Evolutionary conservation across 2,329 filamentous ascomycete species (phyloP).

Genomic region (Alternaria consortialis): DNA sequence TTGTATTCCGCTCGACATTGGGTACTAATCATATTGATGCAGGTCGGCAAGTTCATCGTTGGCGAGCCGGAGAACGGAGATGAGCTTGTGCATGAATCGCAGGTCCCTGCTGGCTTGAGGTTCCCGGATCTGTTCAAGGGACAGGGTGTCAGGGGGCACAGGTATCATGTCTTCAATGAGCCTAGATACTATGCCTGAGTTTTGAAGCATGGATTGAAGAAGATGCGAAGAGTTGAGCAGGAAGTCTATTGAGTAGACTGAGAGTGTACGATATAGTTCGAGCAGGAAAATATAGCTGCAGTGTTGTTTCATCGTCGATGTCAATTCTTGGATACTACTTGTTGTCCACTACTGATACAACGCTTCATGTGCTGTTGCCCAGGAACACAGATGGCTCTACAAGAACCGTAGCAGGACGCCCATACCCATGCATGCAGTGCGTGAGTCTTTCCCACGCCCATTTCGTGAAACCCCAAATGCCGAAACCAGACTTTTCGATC

Average conservation of each 20-base stretch:
- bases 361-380: slow-evolving; percentile 1
- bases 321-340: slow-evolving; percentile 2
- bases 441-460: slow-evolving; percentile 9
- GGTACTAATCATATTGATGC: slow-evolving; percentile 4
- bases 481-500: slow-evolving; percentile 10
- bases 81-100: slow-evolving; percentile 72
- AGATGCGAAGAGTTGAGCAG: background rate
- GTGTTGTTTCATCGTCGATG: slow-evolving; percentile 4
- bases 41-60: slow-evolving; percentile 90
- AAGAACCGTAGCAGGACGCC: slow-evolving; percentile 6
- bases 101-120: slow-evolving; percentile 78
- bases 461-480: slow-evolving; percentile 6
- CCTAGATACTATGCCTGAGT: slow-evolving; percentile 46
- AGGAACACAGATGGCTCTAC: background rate
- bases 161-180: slow-evolving; percentile 94
- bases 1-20: no score
- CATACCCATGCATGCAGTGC: slow-evolving; percentile 9
- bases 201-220: no score
- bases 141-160: slow-evolving; percentile 85
- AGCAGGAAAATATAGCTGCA: background rate
- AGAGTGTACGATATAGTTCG: background rate
- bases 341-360: slow-evolving; percentile 1
- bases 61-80: slow-evolving; percentile 73
- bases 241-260: background rate
- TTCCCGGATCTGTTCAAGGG: slow-evolving; percentile 89